phyloP scores from a whole-genome alignment of 1,284 basidiomycete genomes.

The Schizophyllum amplum region DNA sequence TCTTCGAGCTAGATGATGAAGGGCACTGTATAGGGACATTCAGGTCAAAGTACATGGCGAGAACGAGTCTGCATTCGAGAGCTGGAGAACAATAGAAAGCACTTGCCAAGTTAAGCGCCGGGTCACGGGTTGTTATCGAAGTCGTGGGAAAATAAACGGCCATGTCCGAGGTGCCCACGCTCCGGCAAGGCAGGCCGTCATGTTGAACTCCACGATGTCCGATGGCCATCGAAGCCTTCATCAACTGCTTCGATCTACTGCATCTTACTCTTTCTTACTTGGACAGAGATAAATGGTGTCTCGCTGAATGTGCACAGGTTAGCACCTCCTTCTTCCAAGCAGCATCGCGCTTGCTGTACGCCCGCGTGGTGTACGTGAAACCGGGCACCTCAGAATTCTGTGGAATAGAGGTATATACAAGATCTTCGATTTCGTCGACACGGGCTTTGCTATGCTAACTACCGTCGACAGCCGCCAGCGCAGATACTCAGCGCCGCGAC shows the following conservation, averaged over 20 bases:
- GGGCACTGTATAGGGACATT: slow-evolving; percentile 38
- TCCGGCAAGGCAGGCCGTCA: background rate
- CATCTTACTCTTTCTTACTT: background rate
- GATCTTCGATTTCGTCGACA: background rate
- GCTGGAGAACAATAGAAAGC: background rate
- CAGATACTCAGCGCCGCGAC: background rate
- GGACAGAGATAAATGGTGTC: background rate
- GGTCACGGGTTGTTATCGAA: background rate
- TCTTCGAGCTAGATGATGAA: slow-evolving; percentile 28
- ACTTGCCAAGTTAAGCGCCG: background rate
- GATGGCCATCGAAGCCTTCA: background rate
- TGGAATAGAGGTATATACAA: background rate
- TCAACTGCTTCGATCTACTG: background rate
- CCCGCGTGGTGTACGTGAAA: background rate
- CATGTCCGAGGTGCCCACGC: background rate
- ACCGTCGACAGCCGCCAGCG: background rate
- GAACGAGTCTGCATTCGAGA: background rate
- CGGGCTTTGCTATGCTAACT: background rate
- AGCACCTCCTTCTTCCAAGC: background rate
- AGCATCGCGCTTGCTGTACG: background rate
- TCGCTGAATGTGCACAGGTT: background rate
- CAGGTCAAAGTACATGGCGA: slow-evolving; percentile 51
- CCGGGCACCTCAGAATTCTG: background rate
- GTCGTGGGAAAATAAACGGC: background rate
- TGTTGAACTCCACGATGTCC: background rate